phyloP scores from a whole-genome alignment of 768 basidiomycete genomes.

The Leccinum obscurum region DNA sequence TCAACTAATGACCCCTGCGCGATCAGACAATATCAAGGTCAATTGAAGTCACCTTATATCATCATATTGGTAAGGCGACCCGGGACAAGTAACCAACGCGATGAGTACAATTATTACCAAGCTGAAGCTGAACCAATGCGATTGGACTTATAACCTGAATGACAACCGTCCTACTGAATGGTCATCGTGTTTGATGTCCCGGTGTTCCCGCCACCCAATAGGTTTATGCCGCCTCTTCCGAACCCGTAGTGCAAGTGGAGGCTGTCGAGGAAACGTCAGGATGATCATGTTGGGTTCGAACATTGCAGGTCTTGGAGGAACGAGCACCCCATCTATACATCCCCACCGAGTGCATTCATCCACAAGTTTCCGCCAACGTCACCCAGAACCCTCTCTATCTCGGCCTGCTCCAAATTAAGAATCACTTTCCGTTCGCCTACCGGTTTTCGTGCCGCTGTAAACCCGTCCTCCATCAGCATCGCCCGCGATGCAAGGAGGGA shows the following conservation, averaged over 20 bases:
- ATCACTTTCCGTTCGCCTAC: constrained; percentile 69
- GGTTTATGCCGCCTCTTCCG: background rate
- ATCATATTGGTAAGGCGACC: background rate
- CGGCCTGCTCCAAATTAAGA: constrained; percentile 80
- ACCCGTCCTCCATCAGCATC: constrained; percentile 68
- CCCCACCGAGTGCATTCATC: constrained; percentile 48
- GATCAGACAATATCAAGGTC: background rate
- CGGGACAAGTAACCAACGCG: background rate
- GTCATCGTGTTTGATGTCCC: background rate
- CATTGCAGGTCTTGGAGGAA: constrained; percentile 1
- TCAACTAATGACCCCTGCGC: background rate
- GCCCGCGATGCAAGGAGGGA: constrained; percentile 78
- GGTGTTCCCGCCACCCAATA: background rate
- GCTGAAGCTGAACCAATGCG: background rate
- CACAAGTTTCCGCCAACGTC: constrained; percentile 73
- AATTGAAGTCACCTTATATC: too few relatives aligned
- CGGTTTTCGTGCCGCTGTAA: constrained; percentile 51
- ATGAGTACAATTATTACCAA: background rate
- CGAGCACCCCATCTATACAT: constrained; percentile 5
- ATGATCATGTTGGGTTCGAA: background rate
- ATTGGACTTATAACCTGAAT: background rate
- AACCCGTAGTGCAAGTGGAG: too few relatives aligned
- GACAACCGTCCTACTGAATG: background rate
- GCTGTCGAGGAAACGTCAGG: background rate
- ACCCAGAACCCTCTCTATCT: constrained; percentile 83